A percentile compares a stretch with the other conserved stretches of the same genome.
Conservation (phyloP, 2,329 filamentous ascomycete genomes). For the Venturia carpophila region DNA sequence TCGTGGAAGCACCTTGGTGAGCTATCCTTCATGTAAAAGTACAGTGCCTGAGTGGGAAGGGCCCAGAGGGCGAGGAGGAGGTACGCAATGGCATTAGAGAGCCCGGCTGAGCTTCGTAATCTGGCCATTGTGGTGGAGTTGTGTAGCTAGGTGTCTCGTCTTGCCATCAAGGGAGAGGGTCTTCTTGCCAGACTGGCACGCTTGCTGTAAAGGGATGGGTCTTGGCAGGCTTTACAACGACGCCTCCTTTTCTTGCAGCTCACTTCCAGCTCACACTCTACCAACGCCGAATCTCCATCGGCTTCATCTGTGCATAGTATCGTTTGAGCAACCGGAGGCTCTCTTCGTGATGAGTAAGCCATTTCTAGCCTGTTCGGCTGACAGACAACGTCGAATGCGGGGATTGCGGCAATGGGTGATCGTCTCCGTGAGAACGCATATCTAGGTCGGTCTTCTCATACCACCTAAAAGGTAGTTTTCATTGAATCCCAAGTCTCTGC, state of each 20-base stretch:
- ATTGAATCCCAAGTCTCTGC: background rate
- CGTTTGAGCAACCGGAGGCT: background rate
- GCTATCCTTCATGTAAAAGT: slow-evolving; percentile 89
- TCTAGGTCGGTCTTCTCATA: too few relatives aligned
- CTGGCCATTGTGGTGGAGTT: slow-evolving; percentile 14
- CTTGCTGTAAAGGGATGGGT: slow-evolving; percentile 10
- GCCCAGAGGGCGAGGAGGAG: slow-evolving; percentile 51
- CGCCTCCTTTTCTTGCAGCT: background rate
- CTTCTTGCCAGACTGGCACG: background rate
- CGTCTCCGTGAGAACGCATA: background rate
- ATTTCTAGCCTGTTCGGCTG: background rate
- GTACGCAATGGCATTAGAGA: slow-evolving; percentile 1
- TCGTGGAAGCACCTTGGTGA: slow-evolving; percentile 95
- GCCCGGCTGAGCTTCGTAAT: slow-evolving; percentile 9
- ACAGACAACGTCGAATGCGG: background rate
- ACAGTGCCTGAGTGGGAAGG: slow-evolving; percentile 68
- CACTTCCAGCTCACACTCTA: background rate
- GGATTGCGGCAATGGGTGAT: slow-evolving; percentile 2
- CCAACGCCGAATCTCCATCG: background rate
- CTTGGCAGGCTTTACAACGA: background rate
- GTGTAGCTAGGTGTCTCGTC: background rate
- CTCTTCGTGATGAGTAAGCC: background rate
- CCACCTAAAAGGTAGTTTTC: background rate
- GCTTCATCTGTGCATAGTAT: background rate
- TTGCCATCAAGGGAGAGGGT: slow-evolving; percentile 1